Conservation (phyloP, 768 basidiomycete genomes). For the Chiua virens region DNA sequence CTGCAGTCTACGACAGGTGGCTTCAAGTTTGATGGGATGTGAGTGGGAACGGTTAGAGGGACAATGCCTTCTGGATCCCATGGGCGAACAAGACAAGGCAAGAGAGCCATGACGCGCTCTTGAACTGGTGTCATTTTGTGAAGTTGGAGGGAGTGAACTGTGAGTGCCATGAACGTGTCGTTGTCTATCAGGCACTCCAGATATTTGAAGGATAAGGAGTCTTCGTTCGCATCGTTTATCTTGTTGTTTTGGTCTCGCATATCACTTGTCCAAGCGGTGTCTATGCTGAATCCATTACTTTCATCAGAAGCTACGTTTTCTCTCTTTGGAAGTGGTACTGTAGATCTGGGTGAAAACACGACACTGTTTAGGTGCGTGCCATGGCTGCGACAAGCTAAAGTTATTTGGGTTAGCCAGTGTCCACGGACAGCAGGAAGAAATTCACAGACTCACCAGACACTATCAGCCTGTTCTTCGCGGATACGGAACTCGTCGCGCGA, state of each 20-base stretch:
- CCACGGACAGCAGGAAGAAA: neutral
- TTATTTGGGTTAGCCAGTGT: neutral
- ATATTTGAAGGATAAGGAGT: slow-evolving; percentile 3
- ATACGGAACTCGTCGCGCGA: neutral
- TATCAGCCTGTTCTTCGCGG: neutral
- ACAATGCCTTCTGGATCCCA: slow-evolving; percentile 37
- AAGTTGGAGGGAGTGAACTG: slow-evolving; percentile 47
- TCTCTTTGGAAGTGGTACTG: neutral
- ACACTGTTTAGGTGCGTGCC: slow-evolving; percentile 4
- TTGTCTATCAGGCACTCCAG: slow-evolving; percentile 40
- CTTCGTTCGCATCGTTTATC: too few species aligned
- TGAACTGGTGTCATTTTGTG: slow-evolving; percentile 81
- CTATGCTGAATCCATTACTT: neutral
- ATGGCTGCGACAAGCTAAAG: neutral
- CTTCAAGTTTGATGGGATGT: neutral
- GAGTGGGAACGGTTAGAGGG: neutral
- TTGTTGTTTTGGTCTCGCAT: too few species aligned
- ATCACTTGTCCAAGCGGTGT: too few species aligned
- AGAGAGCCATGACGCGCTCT: slow-evolving; percentile 68
- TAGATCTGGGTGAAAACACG: neutral
- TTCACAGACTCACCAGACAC: slow-evolving; percentile 11
- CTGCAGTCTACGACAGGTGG: slow-evolving; percentile 5
- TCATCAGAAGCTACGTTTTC: neutral
- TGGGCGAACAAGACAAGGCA: slow-evolving; percentile 67
- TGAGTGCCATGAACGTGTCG: slow-evolving; percentile 55